Base-by-base conservation (phyloP, 2,329 filamentous ascomycete genomes). In the Fusarium protoensiforme region DNA sequence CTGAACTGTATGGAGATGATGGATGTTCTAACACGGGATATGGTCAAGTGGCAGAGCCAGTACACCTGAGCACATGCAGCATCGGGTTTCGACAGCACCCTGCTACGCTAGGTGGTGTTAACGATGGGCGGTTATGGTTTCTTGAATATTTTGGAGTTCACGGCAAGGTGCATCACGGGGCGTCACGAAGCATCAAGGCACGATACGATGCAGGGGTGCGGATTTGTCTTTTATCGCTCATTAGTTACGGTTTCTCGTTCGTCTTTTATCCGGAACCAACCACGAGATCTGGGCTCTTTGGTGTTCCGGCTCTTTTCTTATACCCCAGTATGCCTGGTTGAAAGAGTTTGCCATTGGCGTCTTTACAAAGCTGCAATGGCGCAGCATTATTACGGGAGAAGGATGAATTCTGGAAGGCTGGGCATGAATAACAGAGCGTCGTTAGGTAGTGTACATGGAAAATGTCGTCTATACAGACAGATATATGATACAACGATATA, bases 1-100 rank as follows among this genome's bases (percentile, higher is more conserved):
- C 85, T 98, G 72, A 93, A 86, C 65, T 95, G 92, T 75, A 86
- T 94, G 72, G 94, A 97, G 83, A 97, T 97, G 94, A 97, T 97
- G 94, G 94, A 97, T 80, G 88, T 91, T 75, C 83, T 97, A 80
- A 95, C 93, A 69, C 88, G 93, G 70, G 91, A 95, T 80, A 87
- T 97, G 77, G 89, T 96, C 74, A 92, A 93, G 78, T 97, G 94
- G 94, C 94, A 97, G 83, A 92, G 92, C 73, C 89, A 93, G 78
- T 95, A 89, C 75, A 80, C 84, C 62, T 83, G 74, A 79, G 59
- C 36, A n/a, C 33, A 24, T 43, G n/a, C 8, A n/a, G 38, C 57
- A 65, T 61, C 29, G 46, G 46, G 46, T 36, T 62, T 18, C 41
- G 33, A 57, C 33, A 22, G 24, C 27, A 51, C 27, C 33, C 38